phyloP scores from a whole-genome alignment of 2,329 filamentous ascomycete genomes.

The Fusarium azukiicola region DNA sequence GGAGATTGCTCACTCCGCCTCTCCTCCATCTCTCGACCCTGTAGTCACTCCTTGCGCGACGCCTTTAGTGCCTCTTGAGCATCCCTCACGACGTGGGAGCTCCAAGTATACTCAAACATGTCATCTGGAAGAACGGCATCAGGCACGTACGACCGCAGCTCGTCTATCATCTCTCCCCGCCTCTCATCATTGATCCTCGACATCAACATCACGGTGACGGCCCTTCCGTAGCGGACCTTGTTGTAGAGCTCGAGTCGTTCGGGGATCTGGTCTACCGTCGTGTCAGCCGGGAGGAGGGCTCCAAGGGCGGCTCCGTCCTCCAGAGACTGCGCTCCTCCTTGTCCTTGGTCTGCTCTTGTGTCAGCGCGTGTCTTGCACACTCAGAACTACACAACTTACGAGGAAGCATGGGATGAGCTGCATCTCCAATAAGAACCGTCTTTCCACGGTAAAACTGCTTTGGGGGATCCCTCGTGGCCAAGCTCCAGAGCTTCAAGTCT shows the following conservation, averaged over 20 bases:
- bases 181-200: conserved; percentile 28
- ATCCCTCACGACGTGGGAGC: not conserved
- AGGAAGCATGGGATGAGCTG: conserved; percentile 40
- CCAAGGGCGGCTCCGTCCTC: conserved; percentile 38
- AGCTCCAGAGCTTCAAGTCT: conserved; percentile 29
- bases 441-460: conserved; percentile 24
- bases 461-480: conserved; percentile 25
- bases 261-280: conserved; percentile 11
- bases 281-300: conserved; percentile 9
- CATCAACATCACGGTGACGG: conserved; percentile 24
- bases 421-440: conserved; percentile 29
- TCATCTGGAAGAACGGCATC: not conserved
- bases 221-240: conserved; percentile 24
- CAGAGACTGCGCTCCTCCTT: conserved; percentile 34
- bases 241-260: conserved; percentile 24
- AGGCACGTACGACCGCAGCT: conserved; percentile 24
- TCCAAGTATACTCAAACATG: conserved; percentile 13
- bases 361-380: not conserved
- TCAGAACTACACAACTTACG: not conserved
- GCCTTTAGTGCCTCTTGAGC: not conserved
- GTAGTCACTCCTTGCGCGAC: not conserved
- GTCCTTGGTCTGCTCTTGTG: conserved; percentile 29
- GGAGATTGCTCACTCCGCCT: not conserved
- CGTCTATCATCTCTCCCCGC: conserved; percentile 25
- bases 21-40: not conserved